Evolutionary conservation across 176 grass and related monocot genomes (phyloP), one percentile per base, ranked within the genome.

Genomic region (Areca catechu): DNA sequence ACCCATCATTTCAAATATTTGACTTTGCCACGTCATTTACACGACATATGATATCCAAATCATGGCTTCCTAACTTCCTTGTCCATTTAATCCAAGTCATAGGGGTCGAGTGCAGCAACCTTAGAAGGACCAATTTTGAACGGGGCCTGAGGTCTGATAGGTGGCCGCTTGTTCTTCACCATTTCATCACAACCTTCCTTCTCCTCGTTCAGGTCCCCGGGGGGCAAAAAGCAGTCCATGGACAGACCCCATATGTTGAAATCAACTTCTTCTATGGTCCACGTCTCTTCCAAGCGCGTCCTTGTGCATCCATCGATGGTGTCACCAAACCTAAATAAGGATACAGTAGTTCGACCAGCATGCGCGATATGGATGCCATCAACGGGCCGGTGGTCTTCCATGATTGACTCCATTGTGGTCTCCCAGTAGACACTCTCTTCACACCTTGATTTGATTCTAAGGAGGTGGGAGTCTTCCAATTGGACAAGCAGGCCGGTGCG

Each of bases 341-440:
- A 61, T 17, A 62, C 70, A n/a, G 20, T 43, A 50, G 58, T 72
- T 48, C 70, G 58, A 14, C 70, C 70, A 1, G 58, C 57, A 58
- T 72, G 70, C 19, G 70, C 70, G 58, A 72, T 60, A 50, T 54
- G 17, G 70, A 72, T 58, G 58, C 70, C 70, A 19, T 72, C 70
- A 2, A 72, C 20, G 4, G 49, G 6, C 4, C 58, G 70, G 50
- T 72, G 62, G 27, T 62, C 70, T 10, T 62, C 50, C 27, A 72
- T 37, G 70, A 24, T 7, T 7, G 70, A 72, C 70, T 72, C 58
- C 48, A 60, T 72, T 24, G 18, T 72, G 5, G 58, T 72, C 58
- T 72, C 70, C 70, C 70, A 72, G 58, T 54, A 72, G 19, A 62
- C 70, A 58, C 49, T 23, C 6, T 62, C 58, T 22, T 62, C 22